Evolutionary conservation across 1,284 basidiomycete species (phyloP).

Genomic region (Cryptococcus sp.): DNA sequence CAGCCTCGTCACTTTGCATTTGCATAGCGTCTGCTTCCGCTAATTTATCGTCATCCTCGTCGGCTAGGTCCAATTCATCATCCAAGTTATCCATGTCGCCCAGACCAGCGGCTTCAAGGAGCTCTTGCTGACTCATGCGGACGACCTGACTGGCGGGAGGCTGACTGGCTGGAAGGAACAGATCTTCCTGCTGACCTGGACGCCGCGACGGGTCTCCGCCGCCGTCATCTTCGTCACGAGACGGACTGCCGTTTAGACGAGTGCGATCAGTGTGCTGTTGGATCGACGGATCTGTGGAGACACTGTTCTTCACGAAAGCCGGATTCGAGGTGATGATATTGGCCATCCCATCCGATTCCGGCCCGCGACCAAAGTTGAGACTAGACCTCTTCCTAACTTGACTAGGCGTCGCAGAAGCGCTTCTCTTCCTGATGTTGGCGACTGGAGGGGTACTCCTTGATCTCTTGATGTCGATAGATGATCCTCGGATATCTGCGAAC

Average conservation of each 20-base stretch:
- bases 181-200: slow-evolving; percentile 15
- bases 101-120: slow-evolving; percentile 33
- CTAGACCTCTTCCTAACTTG: slow-evolving; percentile 18
- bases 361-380: slow-evolving; percentile 18
- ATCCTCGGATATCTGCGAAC: slow-evolving; percentile 25
- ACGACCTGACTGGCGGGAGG: slow-evolving; percentile 14
- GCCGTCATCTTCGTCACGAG: background rate
- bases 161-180: slow-evolving; percentile 25
- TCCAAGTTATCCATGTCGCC: slow-evolving; percentile 27
- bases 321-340: slow-evolving; percentile 1
- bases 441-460: background rate
- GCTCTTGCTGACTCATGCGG: slow-evolving; percentile 33
- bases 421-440: background rate
- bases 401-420: slow-evolving; percentile 4
- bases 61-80: slow-evolving; percentile 21
- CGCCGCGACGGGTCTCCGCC: background rate
- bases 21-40: slow-evolving; percentile 26
- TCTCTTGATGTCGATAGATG: slow-evolving; percentile 9
- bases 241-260: background rate
- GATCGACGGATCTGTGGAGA: background rate
- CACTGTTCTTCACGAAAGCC: background rate
- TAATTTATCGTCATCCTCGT: slow-evolving; percentile 27
- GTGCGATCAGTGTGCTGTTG: background rate
- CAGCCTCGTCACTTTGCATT: too few relatives aligned
- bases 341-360: slow-evolving; percentile 5